Conservation (phyloP, 768 basidiomycete genomes). For the Mycena alexandri region DNA sequence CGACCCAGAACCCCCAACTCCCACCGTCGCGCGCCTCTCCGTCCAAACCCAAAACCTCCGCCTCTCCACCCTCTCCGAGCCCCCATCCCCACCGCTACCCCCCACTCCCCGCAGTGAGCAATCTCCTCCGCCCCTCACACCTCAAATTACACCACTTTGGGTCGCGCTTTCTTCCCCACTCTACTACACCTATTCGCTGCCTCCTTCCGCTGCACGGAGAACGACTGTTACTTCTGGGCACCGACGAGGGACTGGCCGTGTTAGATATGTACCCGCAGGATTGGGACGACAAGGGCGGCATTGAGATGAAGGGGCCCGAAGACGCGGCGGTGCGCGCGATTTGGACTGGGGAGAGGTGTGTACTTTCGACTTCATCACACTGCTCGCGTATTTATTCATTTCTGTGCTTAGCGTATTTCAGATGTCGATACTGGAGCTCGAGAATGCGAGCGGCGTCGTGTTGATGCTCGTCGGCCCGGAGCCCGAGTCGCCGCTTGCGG, state of each 20-base stretch:
- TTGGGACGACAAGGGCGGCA: slow-evolving; percentile 65
- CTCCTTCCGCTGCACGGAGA: slow-evolving; percentile 78
- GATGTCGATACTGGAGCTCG: slow-evolving; percentile 80
- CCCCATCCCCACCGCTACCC: slow-evolving; percentile 50
- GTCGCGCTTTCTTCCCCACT: slow-evolving; percentile 87
- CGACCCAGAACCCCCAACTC: slow-evolving; percentile 41
- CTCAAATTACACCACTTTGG: slow-evolving; percentile 83
- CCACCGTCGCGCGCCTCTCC: slow-evolving; percentile 48
- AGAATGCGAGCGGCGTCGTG: slow-evolving; percentile 74
- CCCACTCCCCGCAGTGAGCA: slow-evolving; percentile 61
- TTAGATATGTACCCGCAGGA: slow-evolving; percentile 86
- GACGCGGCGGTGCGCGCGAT: slow-evolving; percentile 77
- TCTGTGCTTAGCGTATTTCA: slow-evolving; percentile 71
- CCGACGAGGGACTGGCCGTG: slow-evolving; percentile 84
- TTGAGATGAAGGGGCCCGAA: slow-evolving; percentile 70
- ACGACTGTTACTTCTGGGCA: slow-evolving; percentile 79
- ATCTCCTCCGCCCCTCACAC: slow-evolving; percentile 70
- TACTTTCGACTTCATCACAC: slow-evolving; percentile 36
- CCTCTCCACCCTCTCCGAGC: slow-evolving; percentile 43
- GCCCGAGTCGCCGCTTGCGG: slow-evolving; percentile 57
- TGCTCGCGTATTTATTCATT: slow-evolving; percentile 3
- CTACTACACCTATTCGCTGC: slow-evolving; percentile 80
- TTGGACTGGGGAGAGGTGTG: slow-evolving; percentile 84
- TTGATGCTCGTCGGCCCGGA: slow-evolving; percentile 80
- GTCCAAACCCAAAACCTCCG: slow-evolving; percentile 60